Base-by-base conservation (phyloP, 371 early-diverging fungal species). In the Mortierella sp. region DNA sequence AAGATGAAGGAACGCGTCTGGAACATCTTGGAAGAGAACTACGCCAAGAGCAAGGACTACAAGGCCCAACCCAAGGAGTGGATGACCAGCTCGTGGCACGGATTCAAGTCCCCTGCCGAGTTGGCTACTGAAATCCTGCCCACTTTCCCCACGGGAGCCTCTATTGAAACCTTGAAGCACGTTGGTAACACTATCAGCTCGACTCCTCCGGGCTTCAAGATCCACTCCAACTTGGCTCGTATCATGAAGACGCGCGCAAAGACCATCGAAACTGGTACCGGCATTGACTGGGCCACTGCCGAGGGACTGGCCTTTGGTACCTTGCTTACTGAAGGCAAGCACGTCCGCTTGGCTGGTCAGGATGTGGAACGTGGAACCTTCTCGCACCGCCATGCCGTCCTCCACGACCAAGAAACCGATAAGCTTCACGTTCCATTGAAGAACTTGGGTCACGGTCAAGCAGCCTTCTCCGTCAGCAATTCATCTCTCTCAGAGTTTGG, bases 361-460 rank as follows among this genome's bases (percentile, higher is more conserved):
- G 98, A 98, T 88, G 95, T 95, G 42, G 98, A 96, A 81, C 94
- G 98, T 82, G 97, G 98, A 63, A 98, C 98, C 28, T 98, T 98
- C 86, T 96, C 96, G 51, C 98, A 98, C 71, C 93, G 98, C 67
- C 98, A 98, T 76, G 93, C 96, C 26, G 90, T 97, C 23, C 86
- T 97, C 63, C 94, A 95, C 87, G 95, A 96, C 81, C 98, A 97
- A 83, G 84, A 86, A 74, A 91, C 85, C 60, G 91, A 90, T 61
- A 63, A 42, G 47, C 84, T 83, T 48, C 89, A 92, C 79, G 89
- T 91, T 34, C 92, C 94, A 41, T 83, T 97, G 64, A 92, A 91
- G 87, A 83, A 91, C 83, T 83, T 97, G 50, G 86, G 91, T 38
- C 89, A 92, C 46, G 89, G 87, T 58, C 97, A 96, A 82, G 93